A percentile compares a stretch with the other conserved stretches of the same genome.
Evolutionary conservation across 179 eudicot species (phyloP).

Genomic region (Spergularia azorica): DNA sequence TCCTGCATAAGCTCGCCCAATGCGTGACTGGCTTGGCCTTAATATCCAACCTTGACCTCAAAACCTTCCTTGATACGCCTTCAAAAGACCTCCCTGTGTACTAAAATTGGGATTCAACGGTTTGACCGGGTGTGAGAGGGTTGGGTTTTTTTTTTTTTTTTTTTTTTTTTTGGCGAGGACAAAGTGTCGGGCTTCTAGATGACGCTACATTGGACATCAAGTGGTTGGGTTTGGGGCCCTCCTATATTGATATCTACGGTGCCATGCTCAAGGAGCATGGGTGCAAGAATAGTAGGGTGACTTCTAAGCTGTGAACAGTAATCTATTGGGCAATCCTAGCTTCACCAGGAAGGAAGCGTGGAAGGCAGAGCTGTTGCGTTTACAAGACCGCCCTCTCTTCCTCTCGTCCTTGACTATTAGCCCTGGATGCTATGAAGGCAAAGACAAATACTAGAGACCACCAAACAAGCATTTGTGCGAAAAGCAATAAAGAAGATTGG

Average conservation of each 20-base stretch:
- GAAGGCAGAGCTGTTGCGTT: neutral
- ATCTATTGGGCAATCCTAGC: neutral
- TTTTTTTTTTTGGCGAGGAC: too few relatives aligned
- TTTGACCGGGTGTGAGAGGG: neutral
- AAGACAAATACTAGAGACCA: too few relatives aligned
- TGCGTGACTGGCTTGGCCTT: too few relatives aligned
- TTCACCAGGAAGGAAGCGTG: neutral
- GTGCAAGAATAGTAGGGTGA: neutral
- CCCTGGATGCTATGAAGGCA: too few relatives aligned
- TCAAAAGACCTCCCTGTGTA: too few relatives aligned
- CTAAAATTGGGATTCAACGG: too few relatives aligned
- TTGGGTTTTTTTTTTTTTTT: neutral
- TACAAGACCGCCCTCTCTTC: constrained; percentile 1
- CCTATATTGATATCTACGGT: neutral
- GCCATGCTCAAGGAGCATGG: neutral
- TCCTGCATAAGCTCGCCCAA: too few relatives aligned
- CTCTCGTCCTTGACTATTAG: neutral
- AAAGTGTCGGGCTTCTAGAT: neutral
- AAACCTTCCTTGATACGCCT: too few relatives aligned
- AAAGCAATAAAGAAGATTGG: too few relatives aligned
- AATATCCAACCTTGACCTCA: too few relatives aligned
- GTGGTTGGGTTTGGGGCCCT: neutral
- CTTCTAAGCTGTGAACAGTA: neutral
- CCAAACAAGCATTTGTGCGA: too few relatives aligned
- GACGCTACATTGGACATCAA: neutral